phyloP scores from a whole-genome alignment of 2,329 filamentous ascomycete species.

The Cadophora gregata region DNA sequence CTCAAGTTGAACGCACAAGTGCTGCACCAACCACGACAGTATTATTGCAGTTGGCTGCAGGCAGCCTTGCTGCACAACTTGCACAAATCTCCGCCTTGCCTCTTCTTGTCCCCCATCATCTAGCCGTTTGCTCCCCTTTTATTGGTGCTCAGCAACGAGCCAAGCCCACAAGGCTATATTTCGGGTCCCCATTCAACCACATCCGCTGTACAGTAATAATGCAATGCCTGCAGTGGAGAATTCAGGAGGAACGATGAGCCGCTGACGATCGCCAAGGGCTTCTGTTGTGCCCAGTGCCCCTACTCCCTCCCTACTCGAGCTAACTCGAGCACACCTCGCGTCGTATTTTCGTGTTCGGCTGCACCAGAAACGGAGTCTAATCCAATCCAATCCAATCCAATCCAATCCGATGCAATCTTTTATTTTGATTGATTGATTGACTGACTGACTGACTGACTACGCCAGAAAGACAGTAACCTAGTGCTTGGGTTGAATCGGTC shows the following conservation, averaged over 20 bases:
- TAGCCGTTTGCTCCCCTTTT: not conserved
- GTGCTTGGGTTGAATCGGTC: not conserved
- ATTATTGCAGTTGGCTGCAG: not conserved
- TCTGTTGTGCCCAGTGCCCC: not conserved
- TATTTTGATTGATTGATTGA: no score
- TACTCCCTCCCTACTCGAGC: no score
- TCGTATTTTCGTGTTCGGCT: constrained; percentile 9
- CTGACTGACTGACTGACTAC: no score
- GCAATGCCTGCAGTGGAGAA: not conserved
- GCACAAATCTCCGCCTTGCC: not conserved
- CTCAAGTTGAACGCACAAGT: not conserved
- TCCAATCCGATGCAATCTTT: not conserved
- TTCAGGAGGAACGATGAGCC: constrained; percentile 7
- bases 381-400: not conserved
- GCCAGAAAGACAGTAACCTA: not conserved
- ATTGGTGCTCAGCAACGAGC: not conserved
- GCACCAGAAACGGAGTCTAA: not conserved
- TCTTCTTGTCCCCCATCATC: not conserved
- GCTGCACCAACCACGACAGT: not conserved
- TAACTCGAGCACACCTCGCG: not conserved
- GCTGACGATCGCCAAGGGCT: constrained; percentile 5
- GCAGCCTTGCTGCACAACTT: not conserved
- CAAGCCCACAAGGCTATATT: not conserved
- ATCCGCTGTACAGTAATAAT: not conserved
- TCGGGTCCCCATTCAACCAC: constrained; percentile 6